Conservation (phyloP, 352 stramenopile genomes). For the Phytopythium cucurbitacearum region DNA sequence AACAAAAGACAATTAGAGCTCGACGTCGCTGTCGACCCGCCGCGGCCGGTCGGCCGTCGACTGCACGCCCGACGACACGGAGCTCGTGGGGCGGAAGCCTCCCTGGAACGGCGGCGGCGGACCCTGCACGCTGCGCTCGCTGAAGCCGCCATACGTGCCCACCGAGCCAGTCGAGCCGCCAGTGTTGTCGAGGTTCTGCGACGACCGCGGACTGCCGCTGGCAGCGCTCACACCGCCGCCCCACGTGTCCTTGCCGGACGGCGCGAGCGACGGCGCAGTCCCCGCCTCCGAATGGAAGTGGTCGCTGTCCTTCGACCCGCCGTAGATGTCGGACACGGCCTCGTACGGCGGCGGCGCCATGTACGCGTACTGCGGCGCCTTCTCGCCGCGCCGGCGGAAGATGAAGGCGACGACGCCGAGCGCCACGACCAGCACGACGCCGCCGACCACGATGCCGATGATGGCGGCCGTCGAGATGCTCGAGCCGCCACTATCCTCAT, state of each 20-base stretch:
- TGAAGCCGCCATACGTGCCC: slow-evolving; percentile 18
- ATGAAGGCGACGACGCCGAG: slow-evolving; percentile 34
- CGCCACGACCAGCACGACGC: slow-evolving; percentile 44
- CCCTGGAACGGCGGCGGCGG: slow-evolving; percentile 13
- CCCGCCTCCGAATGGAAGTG: slow-evolving; percentile 22
- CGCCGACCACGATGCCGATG: slow-evolving; percentile 50
- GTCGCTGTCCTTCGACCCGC: slow-evolving; percentile 12
- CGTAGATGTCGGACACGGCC: slow-evolving; percentile 27
- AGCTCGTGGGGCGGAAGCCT: slow-evolving; percentile 23
- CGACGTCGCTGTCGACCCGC: slow-evolving; percentile 58
- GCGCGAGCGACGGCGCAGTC: slow-evolving; percentile 8
- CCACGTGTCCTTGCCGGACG: slow-evolving; percentile 7
- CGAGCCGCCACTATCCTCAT: slow-evolving; percentile 5
- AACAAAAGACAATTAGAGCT: slow-evolving; percentile 29
- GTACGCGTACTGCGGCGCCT: slow-evolving; percentile 30
- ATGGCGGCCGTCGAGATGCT: slow-evolving; percentile 40
- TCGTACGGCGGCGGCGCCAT: slow-evolving; percentile 49
- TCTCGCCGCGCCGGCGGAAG: slow-evolving; percentile 24
- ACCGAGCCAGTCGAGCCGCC: slow-evolving; percentile 32
- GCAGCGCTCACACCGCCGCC: slow-evolving; percentile 12
- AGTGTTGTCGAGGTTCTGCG: slow-evolving; percentile 33
- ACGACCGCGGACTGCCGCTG: slow-evolving; percentile 10
- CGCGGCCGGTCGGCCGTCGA: slow-evolving; percentile 13
- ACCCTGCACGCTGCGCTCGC: slow-evolving; percentile 11
- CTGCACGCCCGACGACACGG: slow-evolving; percentile 4